Evolutionary conservation across 139 green algal species (phyloP).

Genomic region (Micractinium sp.): DNA sequence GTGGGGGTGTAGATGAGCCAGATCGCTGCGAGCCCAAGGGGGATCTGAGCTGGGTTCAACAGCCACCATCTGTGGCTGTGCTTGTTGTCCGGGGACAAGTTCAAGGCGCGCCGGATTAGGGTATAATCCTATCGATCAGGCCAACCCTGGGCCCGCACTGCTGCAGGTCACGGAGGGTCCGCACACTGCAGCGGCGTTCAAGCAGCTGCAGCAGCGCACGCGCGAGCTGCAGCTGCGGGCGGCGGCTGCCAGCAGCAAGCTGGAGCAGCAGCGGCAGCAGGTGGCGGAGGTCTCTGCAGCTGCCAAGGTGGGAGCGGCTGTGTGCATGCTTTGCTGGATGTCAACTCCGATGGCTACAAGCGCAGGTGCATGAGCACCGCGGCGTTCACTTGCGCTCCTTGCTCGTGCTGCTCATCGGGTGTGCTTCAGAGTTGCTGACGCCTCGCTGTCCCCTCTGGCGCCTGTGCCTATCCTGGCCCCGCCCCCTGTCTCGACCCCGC

Average conservation of each 20-base stretch:
- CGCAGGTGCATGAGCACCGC: too few relatives aligned
- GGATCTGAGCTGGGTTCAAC: too few relatives aligned
- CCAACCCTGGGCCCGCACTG: background rate
- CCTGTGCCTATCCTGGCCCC: background rate
- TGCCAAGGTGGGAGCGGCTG: background rate
- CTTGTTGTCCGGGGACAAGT: too few relatives aligned
- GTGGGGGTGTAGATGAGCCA: too few relatives aligned
- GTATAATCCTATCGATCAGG: too few relatives aligned
- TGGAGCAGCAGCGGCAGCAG: conserved; percentile 16
- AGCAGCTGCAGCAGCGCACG: conserved; percentile 2
- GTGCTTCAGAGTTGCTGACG: background rate
- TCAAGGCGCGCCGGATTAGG: too few relatives aligned
- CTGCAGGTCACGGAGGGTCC: conserved; percentile 11
- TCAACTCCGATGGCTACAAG: background rate
- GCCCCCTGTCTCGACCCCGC: background rate
- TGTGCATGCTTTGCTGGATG: background rate
- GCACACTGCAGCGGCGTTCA: background rate
- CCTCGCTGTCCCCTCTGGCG: too few relatives aligned
- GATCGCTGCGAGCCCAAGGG: too few relatives aligned
- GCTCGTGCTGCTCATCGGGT: background rate
- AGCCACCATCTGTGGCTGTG: too few relatives aligned
- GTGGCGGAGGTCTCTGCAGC: background rate
- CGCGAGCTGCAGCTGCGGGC: conserved; percentile 3
- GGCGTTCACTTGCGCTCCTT: too few relatives aligned
- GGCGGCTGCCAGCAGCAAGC: background rate